Conservation (phyloP, 345 rosid genomes). For the Balakata baccata region DNA sequence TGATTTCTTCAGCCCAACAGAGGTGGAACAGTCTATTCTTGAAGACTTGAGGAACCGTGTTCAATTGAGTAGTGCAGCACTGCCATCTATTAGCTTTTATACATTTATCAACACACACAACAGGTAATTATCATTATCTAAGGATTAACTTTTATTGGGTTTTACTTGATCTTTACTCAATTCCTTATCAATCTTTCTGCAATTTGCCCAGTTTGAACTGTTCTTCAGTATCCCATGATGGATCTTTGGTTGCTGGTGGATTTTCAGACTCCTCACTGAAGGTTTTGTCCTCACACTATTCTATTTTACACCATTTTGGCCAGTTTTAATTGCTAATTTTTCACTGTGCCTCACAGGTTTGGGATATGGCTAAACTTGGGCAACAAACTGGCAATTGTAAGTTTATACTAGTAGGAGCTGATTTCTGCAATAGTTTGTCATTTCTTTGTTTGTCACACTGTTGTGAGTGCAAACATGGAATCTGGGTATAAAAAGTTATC, state of each 20-base stretch:
- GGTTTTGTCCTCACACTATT: constrained; percentile 35
- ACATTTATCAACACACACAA: constrained; percentile 90
- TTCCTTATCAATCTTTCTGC: constrained; percentile 13
- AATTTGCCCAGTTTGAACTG: constrained; percentile 60
- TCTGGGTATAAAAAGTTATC: neutral
- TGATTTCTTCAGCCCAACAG: constrained; percentile 58
- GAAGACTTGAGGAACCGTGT: constrained; percentile 96
- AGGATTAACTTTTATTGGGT: constrained; percentile 1
- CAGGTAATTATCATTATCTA: constrained; percentile 43
- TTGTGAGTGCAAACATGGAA: neutral
- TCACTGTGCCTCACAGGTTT: constrained; percentile 49
- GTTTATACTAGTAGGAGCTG: constrained; percentile 18
- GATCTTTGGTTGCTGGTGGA: constrained; percentile 94
- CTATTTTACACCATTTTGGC: neutral
- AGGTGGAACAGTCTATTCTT: constrained; percentile 85
- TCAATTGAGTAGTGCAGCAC: constrained; percentile 67
- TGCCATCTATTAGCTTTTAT: constrained; percentile 94
- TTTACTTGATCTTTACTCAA: constrained; percentile 3
- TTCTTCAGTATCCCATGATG: constrained; percentile 93
- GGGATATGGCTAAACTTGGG: constrained; percentile 98
- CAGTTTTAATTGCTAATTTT: constrained; percentile 24
- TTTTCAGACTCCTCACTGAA: constrained; percentile 95
- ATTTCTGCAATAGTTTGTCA: neutral
- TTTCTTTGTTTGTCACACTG: neutral
- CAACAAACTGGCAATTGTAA: constrained; percentile 60